Percentiles rank a stretch among this genome's conserved stretches.
These are phyloP conservation scores for Podaxis sp. DNA, from an alignment of 768 basidiomycete species.

Conservation along the genomic window DNA sequence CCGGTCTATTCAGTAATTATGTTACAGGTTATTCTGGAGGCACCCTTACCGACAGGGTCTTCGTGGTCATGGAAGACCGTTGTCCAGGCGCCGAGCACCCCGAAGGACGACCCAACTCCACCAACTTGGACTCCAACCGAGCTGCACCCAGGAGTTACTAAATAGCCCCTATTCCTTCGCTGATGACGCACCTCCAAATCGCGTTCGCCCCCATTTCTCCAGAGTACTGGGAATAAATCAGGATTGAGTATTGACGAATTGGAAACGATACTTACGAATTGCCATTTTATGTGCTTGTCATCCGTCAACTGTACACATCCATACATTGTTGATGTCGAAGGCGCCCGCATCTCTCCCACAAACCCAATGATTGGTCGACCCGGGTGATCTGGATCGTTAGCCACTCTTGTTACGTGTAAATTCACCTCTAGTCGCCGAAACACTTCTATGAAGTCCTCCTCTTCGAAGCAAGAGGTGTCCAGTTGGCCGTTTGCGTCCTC, in stretches of 20 bases:
- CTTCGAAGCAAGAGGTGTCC: slow-evolving; percentile 49
- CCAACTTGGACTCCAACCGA: slow-evolving; percentile 65
- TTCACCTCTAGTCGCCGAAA: slow-evolving; percentile 48
- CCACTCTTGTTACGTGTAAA: slow-evolving; percentile 39
- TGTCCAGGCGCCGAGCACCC: slow-evolving; percentile 54
- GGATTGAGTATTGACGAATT: not conserved
- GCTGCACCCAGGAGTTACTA: slow-evolving; percentile 28
- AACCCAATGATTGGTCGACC: slow-evolving; percentile 54
- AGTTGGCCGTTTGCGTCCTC: slow-evolving; percentile 10
- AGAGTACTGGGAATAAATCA: slow-evolving; percentile 33
- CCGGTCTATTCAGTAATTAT: not conserved
- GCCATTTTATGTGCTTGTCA: slow-evolving; percentile 60
- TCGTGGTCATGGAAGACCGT: slow-evolving; percentile 42
- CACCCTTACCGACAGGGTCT: slow-evolving; percentile 41
- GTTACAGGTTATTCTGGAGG: not conserved
- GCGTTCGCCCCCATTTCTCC: slow-evolving; percentile 46
- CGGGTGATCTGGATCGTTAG: slow-evolving; percentile 45
- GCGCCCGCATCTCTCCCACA: slow-evolving; percentile 47
- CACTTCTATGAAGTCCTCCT: slow-evolving; percentile 47
- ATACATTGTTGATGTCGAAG: slow-evolving; percentile 41
- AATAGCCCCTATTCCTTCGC: not conserved
- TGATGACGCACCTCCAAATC: slow-evolving; percentile 53
- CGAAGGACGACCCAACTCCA: slow-evolving; percentile 54
- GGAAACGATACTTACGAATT: slow-evolving; percentile 47
- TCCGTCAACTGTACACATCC: slow-evolving; percentile 56